Conservation (phyloP, 2,329 filamentous ascomycete species). For the Ophiocordyceps australis region DNA sequence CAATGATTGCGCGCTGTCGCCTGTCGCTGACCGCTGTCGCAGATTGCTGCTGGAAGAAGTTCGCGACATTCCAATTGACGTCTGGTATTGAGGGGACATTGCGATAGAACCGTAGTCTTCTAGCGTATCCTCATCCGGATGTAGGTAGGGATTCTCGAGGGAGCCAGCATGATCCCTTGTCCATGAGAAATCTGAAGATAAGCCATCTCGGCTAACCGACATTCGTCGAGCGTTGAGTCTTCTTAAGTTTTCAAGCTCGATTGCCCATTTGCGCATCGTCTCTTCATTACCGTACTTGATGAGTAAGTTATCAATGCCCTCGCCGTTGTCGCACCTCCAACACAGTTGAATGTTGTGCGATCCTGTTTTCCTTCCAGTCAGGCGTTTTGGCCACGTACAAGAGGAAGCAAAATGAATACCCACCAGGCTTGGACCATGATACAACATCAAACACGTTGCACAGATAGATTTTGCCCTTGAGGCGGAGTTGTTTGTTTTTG, state of each 20-base stretch:
- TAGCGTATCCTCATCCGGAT: slow-evolving; percentile 44
- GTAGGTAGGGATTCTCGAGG: slow-evolving; percentile 68
- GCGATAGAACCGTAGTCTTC: slow-evolving; percentile 26
- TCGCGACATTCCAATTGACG: slow-evolving; percentile 14
- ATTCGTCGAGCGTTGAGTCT: slow-evolving; percentile 36
- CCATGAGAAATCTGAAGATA: slow-evolving; percentile 63
- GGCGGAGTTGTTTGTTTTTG: slow-evolving; percentile 67
- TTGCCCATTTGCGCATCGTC: slow-evolving; percentile 81
- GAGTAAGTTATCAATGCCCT: slow-evolving; percentile 93
- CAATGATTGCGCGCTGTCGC: slow-evolving; percentile 45
- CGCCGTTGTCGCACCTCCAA: slow-evolving; percentile 92
- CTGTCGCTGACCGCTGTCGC: slow-evolving; percentile 58
- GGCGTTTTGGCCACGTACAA: no score
- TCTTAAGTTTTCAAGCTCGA: slow-evolving; percentile 60
- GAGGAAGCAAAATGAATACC: slow-evolving; percentile 10
- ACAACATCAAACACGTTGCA: slow-evolving; percentile 95
- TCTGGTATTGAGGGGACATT: slow-evolving; percentile 15
- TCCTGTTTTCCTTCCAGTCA: slow-evolving; percentile 26
- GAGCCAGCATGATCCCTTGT: slow-evolving; percentile 47
- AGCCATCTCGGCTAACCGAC: slow-evolving; percentile 24
- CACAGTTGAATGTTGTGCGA: slow-evolving; percentile 94
- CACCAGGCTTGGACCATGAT: slow-evolving; percentile 74
- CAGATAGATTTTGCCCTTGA: slow-evolving; percentile 98
- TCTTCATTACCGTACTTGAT: slow-evolving; percentile 90
- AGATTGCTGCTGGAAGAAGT: slow-evolving; percentile 54